Conservation (phyloP, 306 rosid species). For the Sesbania bispinosa region DNA sequence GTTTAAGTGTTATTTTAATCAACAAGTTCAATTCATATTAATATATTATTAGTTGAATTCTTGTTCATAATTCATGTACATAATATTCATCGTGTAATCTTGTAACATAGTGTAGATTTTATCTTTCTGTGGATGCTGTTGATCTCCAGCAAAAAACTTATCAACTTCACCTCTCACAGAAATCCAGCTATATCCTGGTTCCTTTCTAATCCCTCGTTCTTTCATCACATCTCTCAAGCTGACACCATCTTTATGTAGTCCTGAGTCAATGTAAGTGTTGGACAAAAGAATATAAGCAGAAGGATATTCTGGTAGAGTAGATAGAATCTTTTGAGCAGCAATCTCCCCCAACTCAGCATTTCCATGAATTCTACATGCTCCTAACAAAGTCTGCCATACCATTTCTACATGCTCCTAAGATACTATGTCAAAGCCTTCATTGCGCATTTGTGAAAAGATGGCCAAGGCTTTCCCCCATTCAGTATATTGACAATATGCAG, state of each 20-base stretch:
- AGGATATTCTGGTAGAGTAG: slow-evolving; percentile 49
- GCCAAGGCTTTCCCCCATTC: slow-evolving; percentile 59
- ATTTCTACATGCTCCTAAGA: slow-evolving; percentile 61
- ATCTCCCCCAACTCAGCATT: slow-evolving; percentile 54
- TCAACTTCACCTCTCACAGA: slow-evolving; percentile 54
- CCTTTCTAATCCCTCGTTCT: slow-evolving; percentile 61
- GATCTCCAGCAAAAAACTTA: slow-evolving; percentile 67
- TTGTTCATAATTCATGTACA: slow-evolving; percentile 17
- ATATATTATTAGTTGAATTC: slow-evolving; percentile 19
- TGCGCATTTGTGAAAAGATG: slow-evolving; percentile 58
- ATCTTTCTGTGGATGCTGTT: slow-evolving; percentile 52
- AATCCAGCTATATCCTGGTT: slow-evolving; percentile 71
- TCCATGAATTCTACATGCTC: slow-evolving; percentile 73
- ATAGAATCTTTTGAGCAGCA: slow-evolving; percentile 61
- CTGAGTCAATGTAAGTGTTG: slow-evolving; percentile 56
- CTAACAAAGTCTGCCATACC: slow-evolving; percentile 79
- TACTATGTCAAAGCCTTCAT: slow-evolving; percentile 47
- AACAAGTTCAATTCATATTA: neutral
- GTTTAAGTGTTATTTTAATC: neutral
- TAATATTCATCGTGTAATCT: slow-evolving; percentile 37
- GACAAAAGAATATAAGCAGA: slow-evolving; percentile 69
- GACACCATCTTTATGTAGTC: slow-evolving; percentile 46
- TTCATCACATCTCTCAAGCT: slow-evolving; percentile 58
- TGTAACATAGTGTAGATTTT: slow-evolving; percentile 49
- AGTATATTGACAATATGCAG: slow-evolving; percentile 61